phyloP scores from a whole-genome alignment of 2,329 filamentous ascomycete genomes.

The Penicillium sp. region DNA sequence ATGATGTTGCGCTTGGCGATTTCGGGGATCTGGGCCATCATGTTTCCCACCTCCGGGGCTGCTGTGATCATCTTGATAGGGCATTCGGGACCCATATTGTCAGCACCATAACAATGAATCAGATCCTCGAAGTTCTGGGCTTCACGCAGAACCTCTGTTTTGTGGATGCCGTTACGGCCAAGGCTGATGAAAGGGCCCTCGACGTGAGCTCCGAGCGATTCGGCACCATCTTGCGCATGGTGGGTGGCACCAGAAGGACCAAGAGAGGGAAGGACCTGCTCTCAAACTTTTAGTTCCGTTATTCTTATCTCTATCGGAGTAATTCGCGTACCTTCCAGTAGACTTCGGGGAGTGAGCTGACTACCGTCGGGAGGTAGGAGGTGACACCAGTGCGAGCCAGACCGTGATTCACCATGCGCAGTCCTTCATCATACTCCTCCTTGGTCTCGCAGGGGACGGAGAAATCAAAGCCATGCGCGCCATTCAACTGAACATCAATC shows the following conservation, averaged over 20 bases:
- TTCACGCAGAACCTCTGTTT: constrained; percentile 66
- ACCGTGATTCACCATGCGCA: constrained; percentile 68
- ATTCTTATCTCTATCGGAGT: not conserved
- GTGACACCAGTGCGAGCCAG: constrained; percentile 81
- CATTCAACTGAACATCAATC: constrained; percentile 90
- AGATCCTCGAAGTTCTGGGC: constrained; percentile 63
- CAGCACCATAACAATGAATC: constrained; percentile 58
- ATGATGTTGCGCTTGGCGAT: constrained; percentile 67
- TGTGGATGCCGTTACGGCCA: constrained; percentile 84
- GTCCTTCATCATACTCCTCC: constrained; percentile 68
- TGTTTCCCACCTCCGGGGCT: constrained; percentile 75
- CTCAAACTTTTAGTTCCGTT: not conserved
- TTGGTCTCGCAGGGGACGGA: constrained; percentile 68
- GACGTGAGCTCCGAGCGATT: constrained; percentile 85
- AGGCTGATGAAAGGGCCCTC: constrained; percentile 87
- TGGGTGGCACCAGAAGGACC: constrained; percentile 66
- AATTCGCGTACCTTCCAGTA: constrained; percentile 65
- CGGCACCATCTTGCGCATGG: constrained; percentile 66
- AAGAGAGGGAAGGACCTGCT: constrained; percentile 68
- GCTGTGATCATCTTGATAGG: constrained; percentile 78
- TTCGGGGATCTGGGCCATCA: constrained; percentile 66
- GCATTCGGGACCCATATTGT: constrained; percentile 56
- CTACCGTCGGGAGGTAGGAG: constrained; percentile 78
- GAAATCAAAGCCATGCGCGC: constrained; percentile 91
- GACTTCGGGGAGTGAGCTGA: constrained; percentile 72